A percentile compares a stretch with the other conserved stretches of the same genome.
Conservation (phyloP, 2,329 filamentous ascomycete genomes). For the Fonsecaea monophora region DNA sequence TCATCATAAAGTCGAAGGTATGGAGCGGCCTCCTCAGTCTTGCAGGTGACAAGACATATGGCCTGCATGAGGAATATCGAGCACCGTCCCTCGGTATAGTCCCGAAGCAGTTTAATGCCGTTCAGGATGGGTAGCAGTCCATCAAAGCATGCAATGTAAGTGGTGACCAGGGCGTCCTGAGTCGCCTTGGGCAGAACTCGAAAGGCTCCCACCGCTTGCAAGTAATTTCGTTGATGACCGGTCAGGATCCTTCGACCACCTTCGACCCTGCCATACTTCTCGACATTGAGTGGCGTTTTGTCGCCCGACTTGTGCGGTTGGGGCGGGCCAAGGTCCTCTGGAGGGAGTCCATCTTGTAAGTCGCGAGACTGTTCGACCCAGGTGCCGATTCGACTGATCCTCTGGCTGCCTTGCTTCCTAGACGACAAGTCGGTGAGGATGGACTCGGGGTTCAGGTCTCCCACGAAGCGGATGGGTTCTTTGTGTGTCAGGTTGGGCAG, state of each 20-base stretch:
- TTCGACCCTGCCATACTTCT: conserved; percentile 39
- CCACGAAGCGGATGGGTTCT: conserved; percentile 47
- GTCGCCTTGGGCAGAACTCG: conserved; percentile 45
- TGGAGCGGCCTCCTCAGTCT: conserved; percentile 45
- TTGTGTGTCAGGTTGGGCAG: conserved; percentile 40
- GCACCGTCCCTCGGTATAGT: conserved; percentile 40
- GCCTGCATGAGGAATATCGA: conserved; percentile 50
- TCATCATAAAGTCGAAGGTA: conserved; percentile 44
- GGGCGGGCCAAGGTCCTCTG: conserved; percentile 27
- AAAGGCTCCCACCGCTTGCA: conserved; percentile 40
- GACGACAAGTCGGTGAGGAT: conserved; percentile 44
- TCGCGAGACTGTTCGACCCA: conserved; percentile 38
- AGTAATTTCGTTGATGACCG: conserved; percentile 39
- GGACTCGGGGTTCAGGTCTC: conserved; percentile 51
- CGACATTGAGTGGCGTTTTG: conserved; percentile 39
- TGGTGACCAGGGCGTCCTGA: conserved; percentile 43
- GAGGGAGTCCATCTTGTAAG: conserved; percentile 27
- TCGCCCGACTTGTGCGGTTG: conserved; percentile 29
- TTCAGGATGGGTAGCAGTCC: conserved; percentile 49
- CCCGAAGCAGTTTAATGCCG: conserved; percentile 39
- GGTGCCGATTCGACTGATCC: conserved; percentile 39
- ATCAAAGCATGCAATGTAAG: conserved; percentile 49
- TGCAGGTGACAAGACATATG: conserved; percentile 51
- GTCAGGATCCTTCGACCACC: conserved; percentile 39
- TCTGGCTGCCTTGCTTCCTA: conserved; percentile 28